Evolutionary conservation across 2,329 filamentous ascomycete species (phyloP).

Genomic region (Ilyonectria sp.): DNA sequence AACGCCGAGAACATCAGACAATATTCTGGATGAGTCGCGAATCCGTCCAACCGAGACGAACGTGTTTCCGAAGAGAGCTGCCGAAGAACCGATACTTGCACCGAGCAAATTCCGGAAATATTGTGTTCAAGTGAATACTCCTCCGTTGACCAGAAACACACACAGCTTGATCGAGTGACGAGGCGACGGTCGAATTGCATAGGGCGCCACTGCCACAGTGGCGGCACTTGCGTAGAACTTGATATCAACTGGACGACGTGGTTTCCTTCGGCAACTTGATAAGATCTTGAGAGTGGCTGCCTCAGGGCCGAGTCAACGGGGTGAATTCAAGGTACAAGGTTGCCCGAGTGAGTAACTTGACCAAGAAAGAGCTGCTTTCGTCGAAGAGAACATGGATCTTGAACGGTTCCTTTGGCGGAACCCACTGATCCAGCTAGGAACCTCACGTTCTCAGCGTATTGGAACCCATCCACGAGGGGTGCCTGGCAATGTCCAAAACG

Average conservation of each 20-base stretch:
- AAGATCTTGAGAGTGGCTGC: no score
- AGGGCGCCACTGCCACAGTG: not conserved
- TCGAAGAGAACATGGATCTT: not conserved
- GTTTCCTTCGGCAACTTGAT: not conserved
- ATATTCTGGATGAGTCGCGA: not conserved
- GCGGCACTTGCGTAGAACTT: not conserved
- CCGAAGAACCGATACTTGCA: not conserved
- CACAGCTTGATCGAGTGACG: constrained; percentile 6
- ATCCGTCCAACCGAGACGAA: not conserved
- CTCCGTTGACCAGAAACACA: not conserved
- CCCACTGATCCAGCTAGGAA: not conserved
- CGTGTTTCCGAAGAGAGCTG: not conserved
- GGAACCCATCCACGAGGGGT: not conserved
- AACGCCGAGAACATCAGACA: not conserved
- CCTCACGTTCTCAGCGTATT: not conserved
- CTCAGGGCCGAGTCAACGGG: not conserved
- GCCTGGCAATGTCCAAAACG: not conserved
- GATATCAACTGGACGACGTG: not conserved
- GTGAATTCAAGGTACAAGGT: not conserved
- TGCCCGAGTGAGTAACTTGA: not conserved
- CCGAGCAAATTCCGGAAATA: not conserved
- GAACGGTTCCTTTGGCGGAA: not conserved
- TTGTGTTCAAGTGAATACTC: constrained; percentile 17
- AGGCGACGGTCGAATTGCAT: not conserved
- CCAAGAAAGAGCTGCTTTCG: not conserved